phyloP scores from a whole-genome alignment of 495 filamentous ascomycete genomes.

The Collariella sp. region DNA sequence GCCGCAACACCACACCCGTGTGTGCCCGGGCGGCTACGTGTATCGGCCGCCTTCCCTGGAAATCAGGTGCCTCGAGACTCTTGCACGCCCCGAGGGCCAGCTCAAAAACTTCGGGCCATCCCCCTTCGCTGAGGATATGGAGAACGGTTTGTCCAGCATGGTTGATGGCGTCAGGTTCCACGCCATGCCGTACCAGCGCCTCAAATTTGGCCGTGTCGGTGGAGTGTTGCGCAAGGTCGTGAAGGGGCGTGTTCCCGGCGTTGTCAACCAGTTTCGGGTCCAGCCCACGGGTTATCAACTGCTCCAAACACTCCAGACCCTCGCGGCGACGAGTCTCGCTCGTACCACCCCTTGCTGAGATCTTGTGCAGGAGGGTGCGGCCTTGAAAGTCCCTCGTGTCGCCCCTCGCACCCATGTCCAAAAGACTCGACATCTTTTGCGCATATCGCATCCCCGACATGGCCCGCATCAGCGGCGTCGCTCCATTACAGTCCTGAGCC shows the following conservation, averaged over 20 bases:
- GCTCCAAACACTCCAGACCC: background rate
- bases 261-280: background rate
- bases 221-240: slow-evolving; percentile 5
- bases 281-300: background rate
- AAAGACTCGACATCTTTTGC: background rate
- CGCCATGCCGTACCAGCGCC: background rate
- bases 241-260: slow-evolving; percentile 10
- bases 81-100: background rate
- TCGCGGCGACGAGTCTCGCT: background rate
- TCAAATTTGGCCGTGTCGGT: background rate
- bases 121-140: background rate
- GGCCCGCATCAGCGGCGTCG: slow-evolving; percentile 10
- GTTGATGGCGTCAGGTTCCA: slow-evolving; percentile 11
- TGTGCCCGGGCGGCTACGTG: slow-evolving; percentile 31
- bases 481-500: slow-evolving; percentile 13
- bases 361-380: slow-evolving; percentile 5
- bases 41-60: slow-evolving; percentile 14
- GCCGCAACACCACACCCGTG: slow-evolving; percentile 19
- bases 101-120: background rate
- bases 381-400: slow-evolving; percentile 10
- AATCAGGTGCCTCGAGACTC: slow-evolving; percentile 3
- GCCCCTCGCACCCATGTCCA: slow-evolving; percentile 1
- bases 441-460: background rate
- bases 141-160: slow-evolving; percentile 5
- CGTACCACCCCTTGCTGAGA: background rate